These are phyloP conservation scores for Pseudocercospora vitis DNA, from an alignment of 2,329 filamentous ascomycete genomes.

Conservation along the genomic window DNA sequence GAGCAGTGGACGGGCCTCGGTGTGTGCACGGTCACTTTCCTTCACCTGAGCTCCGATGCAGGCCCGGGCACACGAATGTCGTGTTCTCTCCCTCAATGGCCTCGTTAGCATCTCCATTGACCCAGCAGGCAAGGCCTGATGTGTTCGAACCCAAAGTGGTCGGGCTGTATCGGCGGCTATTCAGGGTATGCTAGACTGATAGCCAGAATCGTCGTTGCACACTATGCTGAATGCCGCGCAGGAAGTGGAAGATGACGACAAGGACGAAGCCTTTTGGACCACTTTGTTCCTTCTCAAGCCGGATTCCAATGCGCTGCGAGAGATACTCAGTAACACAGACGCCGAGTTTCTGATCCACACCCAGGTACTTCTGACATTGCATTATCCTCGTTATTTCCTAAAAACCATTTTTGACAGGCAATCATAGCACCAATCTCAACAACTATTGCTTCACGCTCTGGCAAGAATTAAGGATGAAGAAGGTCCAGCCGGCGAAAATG, in stretches of 20 bases:
- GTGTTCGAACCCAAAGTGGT: slow-evolving; percentile 94
- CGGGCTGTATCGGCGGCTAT: slow-evolving; percentile 80
- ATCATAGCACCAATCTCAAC: slow-evolving; percentile 63
- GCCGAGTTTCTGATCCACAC: slow-evolving; percentile 74
- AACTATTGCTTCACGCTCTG: slow-evolving; percentile 75
- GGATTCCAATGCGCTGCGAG: slow-evolving; percentile 67
- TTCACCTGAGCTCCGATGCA: neutral
- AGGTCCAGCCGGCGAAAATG: slow-evolving; percentile 69
- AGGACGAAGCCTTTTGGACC: slow-evolving; percentile 88
- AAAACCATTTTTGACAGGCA: neutral
- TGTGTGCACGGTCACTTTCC: neutral
- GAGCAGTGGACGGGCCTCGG: neutral
- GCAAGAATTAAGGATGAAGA: slow-evolving; percentile 62
- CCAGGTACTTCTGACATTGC: slow-evolving; percentile 54
- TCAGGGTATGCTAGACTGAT: slow-evolving; percentile 53
- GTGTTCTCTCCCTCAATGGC: neutral
- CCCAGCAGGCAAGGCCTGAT: slow-evolving; percentile 85
- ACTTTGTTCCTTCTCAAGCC: slow-evolving; percentile 92
- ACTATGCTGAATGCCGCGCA: slow-evolving; percentile 21
- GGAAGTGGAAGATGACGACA: slow-evolving; percentile 66
- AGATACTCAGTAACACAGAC: slow-evolving; percentile 67
- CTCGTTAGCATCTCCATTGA: slow-evolving; percentile 76
- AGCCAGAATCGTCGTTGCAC: neutral
- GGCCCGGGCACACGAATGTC: neutral
- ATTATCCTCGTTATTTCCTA: neutral